phyloP scores from a whole-genome alignment of 2,329 filamentous ascomycete species.

The Paracoccidioides lutzii region DNA sequence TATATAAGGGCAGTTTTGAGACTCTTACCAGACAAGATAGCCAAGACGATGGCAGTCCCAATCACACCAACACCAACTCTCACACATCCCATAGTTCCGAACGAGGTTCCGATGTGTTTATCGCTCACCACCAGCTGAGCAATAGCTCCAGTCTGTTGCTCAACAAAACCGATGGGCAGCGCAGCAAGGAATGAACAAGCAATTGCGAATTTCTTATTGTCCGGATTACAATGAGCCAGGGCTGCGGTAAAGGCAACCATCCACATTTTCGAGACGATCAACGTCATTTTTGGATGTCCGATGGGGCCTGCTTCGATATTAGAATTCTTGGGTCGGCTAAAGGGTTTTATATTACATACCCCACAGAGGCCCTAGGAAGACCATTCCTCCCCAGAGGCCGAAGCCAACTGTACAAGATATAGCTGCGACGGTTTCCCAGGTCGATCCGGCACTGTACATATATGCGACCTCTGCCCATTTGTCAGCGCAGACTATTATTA shows the following conservation, averaged over 20 bases:
- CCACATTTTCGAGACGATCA: constrained; percentile 1
- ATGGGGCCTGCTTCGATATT: not conserved
- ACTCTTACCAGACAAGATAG: constrained; percentile 1
- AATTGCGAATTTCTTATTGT: constrained; percentile 1
- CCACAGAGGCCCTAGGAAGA: constrained; percentile 2
- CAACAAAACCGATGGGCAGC: constrained; percentile 2
- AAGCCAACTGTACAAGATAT: constrained; percentile 1
- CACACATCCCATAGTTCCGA: constrained; percentile 3
- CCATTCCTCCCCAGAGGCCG: not conserved
- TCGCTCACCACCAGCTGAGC: not conserved
- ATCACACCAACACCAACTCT: constrained; percentile 1
- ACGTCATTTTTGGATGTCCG: not conserved
- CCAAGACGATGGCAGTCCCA: not conserved
- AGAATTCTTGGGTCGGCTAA: not conserved
- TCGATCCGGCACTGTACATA: not conserved
- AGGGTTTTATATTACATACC: not conserved
- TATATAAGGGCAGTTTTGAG: not conserved
- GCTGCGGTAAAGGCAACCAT: not conserved
- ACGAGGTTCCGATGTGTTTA: constrained; percentile 2
- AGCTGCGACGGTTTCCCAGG: not conserved
- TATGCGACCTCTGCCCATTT: not conserved
- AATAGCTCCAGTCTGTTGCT: constrained; percentile 3
- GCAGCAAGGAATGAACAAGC: constrained; percentile 1
- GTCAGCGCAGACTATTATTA: not conserved
- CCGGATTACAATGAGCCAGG: constrained; percentile 1